Evolutionary conservation across 352 stramenopile genomes (phyloP).

Genomic region (Phytophthora palmivora): DNA sequence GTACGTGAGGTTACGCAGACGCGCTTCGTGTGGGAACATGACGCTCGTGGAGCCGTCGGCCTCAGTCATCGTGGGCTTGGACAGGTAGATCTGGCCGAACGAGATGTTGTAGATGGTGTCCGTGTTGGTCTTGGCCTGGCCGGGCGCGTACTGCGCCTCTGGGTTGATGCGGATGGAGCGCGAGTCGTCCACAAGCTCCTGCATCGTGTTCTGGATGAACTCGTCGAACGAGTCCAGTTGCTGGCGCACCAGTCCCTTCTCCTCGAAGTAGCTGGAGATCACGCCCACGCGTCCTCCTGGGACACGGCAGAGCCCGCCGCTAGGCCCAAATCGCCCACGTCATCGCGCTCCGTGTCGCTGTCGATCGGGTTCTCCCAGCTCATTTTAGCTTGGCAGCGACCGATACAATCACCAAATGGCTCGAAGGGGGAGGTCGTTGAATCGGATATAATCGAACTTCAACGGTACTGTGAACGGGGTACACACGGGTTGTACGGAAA

Average conservation of each 20-base stretch:
- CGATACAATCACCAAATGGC: conserved; percentile 39
- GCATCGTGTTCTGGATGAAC: conserved; percentile 99
- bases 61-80: conserved; percentile 97
- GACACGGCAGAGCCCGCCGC: conserved; percentile 89
- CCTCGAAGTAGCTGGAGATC: conserved; percentile 99
- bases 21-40: conserved; percentile 99
- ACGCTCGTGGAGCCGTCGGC: conserved; percentile 97
- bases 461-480: not conserved
- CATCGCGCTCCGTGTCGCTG: conserved; percentile 61
- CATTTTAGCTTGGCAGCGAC: conserved; percentile 39
- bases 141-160: conserved; percentile 96
- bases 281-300: conserved; percentile 99
- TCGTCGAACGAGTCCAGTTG: conserved; percentile 99
- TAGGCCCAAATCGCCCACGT: conserved; percentile 54
- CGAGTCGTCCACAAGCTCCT: conserved; percentile 98
- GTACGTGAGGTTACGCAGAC: conserved; percentile 99
- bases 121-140: conserved; percentile 92
- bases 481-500: too few species aligned
- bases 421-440: conserved; percentile 13
- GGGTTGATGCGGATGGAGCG: conserved; percentile 97
- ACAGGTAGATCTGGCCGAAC: conserved; percentile 99
- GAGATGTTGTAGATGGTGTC: conserved; percentile 96
- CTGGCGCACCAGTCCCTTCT: conserved; percentile 99
- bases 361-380: conserved; percentile 78
- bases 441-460: not conserved